A percentile compares a stretch with the other conserved stretches of the same genome.
phyloP scores from a whole-genome alignment of 495 filamentous ascomycete genomes.

The Penicillium antarcticum region DNA sequence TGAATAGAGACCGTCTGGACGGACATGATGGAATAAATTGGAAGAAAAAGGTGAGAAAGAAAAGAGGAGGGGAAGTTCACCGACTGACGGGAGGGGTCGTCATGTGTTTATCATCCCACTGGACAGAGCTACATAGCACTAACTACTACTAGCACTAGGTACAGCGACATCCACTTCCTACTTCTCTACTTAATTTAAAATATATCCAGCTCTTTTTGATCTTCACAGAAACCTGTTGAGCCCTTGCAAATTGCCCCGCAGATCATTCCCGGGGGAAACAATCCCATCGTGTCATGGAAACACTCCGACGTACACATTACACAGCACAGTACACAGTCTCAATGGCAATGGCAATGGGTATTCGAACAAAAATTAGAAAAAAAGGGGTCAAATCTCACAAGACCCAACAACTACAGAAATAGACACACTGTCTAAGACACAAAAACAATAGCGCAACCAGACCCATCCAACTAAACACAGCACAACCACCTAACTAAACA shows the following conservation, averaged over 20 bases:
- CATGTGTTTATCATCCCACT: slow-evolving; percentile 32
- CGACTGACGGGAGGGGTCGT: slow-evolving; percentile 24
- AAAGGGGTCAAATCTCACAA: too few species aligned
- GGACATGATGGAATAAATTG: slow-evolving; percentile 52
- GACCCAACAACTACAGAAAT: neutral
- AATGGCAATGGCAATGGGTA: too few species aligned
- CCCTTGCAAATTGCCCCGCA: neutral
- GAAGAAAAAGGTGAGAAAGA: slow-evolving; percentile 12
- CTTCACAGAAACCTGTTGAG: neutral
- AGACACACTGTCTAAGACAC: neutral
- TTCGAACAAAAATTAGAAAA: too few species aligned
- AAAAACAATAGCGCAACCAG: neutral
- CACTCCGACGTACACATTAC: neutral
- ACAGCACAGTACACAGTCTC: neutral
- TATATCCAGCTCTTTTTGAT: neutral
- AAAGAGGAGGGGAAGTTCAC: slow-evolving; percentile 17
- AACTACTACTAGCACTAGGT: neutral
- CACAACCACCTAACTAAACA: slow-evolving; percentile 27
- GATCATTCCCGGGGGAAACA: slow-evolving; percentile 1
- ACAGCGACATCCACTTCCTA: neutral
- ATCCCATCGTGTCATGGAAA: neutral
- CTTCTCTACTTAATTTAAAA: neutral
- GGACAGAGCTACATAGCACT: neutral
- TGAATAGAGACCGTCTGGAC: slow-evolving; percentile 71
- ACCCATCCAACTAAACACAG: neutral